Evolutionary conservation across 129 eudicot species (phyloP).

Genomic region (Ambrosia trifida): DNA sequence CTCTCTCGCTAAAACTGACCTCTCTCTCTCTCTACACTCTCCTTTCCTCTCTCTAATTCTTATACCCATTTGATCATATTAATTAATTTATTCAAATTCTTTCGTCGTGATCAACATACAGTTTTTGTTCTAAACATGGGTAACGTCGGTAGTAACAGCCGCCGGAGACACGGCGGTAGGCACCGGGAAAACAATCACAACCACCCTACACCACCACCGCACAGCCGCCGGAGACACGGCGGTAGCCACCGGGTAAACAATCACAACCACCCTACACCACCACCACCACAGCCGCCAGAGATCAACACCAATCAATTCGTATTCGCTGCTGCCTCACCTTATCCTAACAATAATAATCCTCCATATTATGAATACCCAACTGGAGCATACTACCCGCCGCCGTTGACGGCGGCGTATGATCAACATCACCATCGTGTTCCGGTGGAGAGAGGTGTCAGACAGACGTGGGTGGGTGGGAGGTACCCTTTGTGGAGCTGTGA

Average conservation of each 20-base stretch:
- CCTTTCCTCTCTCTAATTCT: slow-evolving; percentile 5
- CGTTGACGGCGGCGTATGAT: no score
- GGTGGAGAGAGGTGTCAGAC: slow-evolving; percentile 43
- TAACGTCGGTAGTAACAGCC: slow-evolving; percentile 47
- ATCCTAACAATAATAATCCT: slow-evolving; percentile 59
- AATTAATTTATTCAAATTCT: neutral
- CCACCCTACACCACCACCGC: slow-evolving; percentile 56
- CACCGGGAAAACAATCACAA: slow-evolving; percentile 34
- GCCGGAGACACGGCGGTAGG: slow-evolving; percentile 50
- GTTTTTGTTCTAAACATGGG: slow-evolving; percentile 46
- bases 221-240: slow-evolving; percentile 57
- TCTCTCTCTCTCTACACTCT: no score
- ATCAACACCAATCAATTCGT: slow-evolving; percentile 55
- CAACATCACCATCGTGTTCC: slow-evolving; percentile 66
- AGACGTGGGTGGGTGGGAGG: slow-evolving; percentile 67
- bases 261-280: slow-evolving; percentile 49
- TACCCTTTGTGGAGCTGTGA: slow-evolving; percentile 73
- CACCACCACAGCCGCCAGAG: slow-evolving; percentile 59
- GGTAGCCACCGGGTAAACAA: slow-evolving; percentile 32
- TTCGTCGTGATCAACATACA: neutral
- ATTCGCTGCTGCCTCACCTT: slow-evolving; percentile 80
- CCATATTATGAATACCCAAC: slow-evolving; percentile 70
- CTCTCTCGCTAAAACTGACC: no score
- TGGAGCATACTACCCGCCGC: no score
- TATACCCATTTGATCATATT: neutral